Evolutionary conservation across 1,284 basidiomycete genomes (phyloP).

Genomic region (Paramarasmius palmivorus): DNA sequence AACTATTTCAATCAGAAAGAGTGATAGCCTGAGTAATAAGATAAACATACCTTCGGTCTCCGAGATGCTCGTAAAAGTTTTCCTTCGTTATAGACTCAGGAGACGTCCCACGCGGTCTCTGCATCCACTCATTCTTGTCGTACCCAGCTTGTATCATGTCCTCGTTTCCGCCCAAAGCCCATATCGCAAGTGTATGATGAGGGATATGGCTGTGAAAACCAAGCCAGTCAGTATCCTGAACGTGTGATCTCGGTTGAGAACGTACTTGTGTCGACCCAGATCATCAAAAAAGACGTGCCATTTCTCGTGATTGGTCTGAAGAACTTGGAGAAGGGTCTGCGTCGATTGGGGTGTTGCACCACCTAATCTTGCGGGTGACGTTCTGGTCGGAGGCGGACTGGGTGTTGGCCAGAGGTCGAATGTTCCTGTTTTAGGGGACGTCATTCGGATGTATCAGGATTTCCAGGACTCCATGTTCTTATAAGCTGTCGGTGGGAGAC

Average conservation of each 20-base stretch:
- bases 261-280: slow-evolving; percentile 44
- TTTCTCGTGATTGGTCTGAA: slow-evolving; percentile 42
- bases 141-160: slow-evolving; percentile 45
- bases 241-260: not conserved
- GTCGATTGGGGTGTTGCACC: slow-evolving; percentile 33
- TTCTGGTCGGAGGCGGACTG: slow-evolving; percentile 16
- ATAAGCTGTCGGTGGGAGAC: no score
- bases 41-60: slow-evolving; percentile 42
- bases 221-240: not conserved
- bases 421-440: not conserved
- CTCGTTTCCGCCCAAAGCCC: slow-evolving; percentile 46
- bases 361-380: slow-evolving; percentile 24
- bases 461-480: no score
- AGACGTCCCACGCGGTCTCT: slow-evolving; percentile 39
- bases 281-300: slow-evolving; percentile 49
- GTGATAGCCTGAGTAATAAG: not conserved
- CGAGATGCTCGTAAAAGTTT: slow-evolving; percentile 52
- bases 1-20: slow-evolving; percentile 39
- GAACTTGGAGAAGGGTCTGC: slow-evolving; percentile 28
- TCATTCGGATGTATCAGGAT: not conserved
- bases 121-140: slow-evolving; percentile 37
- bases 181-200: slow-evolving; percentile 54
- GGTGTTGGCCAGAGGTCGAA: slow-evolving; percentile 12
- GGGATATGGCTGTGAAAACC: slow-evolving; percentile 41
- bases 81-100: slow-evolving; percentile 40